Evolutionary conservation across 1,284 basidiomycete species (phyloP), one percentile per base, ranked within the genome.

Genomic region (Marasmius fiardii): DNA sequence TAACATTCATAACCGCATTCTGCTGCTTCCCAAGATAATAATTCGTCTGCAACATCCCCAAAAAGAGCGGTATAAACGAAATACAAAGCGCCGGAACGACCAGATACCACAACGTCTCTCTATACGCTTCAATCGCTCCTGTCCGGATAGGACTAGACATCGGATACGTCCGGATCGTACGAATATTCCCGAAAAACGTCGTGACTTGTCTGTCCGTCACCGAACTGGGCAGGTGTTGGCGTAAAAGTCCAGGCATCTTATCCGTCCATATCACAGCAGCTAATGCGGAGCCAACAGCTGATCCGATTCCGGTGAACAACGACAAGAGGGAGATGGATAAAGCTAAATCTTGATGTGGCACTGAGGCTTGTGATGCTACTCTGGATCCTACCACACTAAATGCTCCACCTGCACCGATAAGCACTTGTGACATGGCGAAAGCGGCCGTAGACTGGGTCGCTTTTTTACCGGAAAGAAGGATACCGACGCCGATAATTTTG

Each of bases 321-420:
- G 63, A 60, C 5, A 65, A 54, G 0, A 65, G 59, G 2, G 64
- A 60, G 21, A 63, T 61, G 35, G 61, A 59, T 31, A 64, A 59
- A 2, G 64, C 65, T 48, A 67, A 59, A 54, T 66, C 65, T 47
- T 65, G 63, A 55, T 67, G 65, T 16, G 63, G 63, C 1, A 67
- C 65, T 26, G 64, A 62, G 18, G 64, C 65, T 44, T 66, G 65
- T 1, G 63, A 61, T 11, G 64, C 64, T 43, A 65, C 64, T 23
- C 61, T 60, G 6, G 63, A 63, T 20, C 61, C 61, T 48, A 64
- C 60, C 48, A 65, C 61, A 37, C 63, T 62, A 57, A 64, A 62
- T 2, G 64, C 63, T 16, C 65, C 65, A 24, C 64, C 65, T 4
- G 56, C 43, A 1, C 63, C 64, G 33, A 65, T 61, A 23, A 65